Conservation (phyloP, 176 grass and related monocot genomes). For the Rhynchospora tenuis region DNA sequence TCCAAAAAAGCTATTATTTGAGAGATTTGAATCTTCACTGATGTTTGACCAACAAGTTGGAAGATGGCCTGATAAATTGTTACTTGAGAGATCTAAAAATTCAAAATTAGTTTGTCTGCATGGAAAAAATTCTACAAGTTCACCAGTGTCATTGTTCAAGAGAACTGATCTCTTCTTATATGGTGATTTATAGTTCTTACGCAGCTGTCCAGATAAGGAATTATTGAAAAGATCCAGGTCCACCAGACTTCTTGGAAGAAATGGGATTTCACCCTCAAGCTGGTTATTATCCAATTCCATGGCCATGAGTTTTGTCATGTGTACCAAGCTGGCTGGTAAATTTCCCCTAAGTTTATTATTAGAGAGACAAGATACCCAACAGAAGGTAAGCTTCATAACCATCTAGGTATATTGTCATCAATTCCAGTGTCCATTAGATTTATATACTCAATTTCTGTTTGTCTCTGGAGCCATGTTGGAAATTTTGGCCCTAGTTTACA, state of each 20-base stretch:
- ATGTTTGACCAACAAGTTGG: background rate
- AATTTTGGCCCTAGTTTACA: background rate
- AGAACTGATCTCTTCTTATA: background rate
- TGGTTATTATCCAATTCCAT: background rate
- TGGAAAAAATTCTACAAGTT: background rate
- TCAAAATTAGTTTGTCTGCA: slow-evolving; percentile 14
- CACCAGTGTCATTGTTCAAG: background rate
- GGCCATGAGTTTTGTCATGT: background rate
- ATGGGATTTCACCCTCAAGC: background rate
- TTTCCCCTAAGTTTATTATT: background rate
- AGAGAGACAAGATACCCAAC: no score
- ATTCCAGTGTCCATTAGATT: background rate
- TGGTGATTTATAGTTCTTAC: background rate
- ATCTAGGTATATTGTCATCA: slow-evolving; percentile 5
- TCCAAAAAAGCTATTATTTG: slow-evolving; percentile 14
- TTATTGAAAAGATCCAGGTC: background rate
- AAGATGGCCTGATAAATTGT: slow-evolving; percentile 13
- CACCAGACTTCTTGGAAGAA: background rate
- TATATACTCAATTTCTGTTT: background rate
- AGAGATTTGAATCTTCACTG: background rate
- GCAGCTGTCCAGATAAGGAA: background rate
- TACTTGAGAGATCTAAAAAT: background rate
- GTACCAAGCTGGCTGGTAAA: background rate
- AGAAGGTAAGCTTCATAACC: background rate
- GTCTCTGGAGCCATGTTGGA: background rate